Percentiles rank a stretch among this genome's conserved stretches.
Conservation (phyloP, 257 asterid genomes). For the Anisodus acutangulus region DNA sequence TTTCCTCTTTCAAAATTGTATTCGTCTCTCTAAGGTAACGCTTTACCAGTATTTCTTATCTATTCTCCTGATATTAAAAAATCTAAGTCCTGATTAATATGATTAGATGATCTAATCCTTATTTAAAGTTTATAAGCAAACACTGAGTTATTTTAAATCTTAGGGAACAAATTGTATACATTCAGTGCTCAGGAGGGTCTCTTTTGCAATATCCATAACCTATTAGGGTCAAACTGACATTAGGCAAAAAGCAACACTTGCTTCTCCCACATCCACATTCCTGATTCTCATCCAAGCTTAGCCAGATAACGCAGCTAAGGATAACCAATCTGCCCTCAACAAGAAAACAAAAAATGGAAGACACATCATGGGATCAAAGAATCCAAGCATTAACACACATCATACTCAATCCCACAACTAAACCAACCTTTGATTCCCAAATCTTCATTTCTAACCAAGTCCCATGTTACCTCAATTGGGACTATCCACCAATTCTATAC, state of each 20-base stretch:
- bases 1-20: neutral
- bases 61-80: neutral
- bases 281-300: neutral
- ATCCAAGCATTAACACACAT: slow-evolving; percentile 72
- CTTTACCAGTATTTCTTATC: neutral
- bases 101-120: neutral
- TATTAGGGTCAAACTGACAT: neutral
- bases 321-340: neutral
- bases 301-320: neutral
- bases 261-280: slow-evolving; percentile 20
- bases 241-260: neutral
- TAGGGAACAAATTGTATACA: neutral
- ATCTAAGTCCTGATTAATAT: neutral
- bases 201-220: neutral
- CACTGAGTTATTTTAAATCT: neutral
- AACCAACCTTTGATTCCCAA: slow-evolving; percentile 79
- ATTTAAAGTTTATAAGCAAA: neutral
- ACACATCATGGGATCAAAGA: slow-evolving; percentile 71
- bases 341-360: slow-evolving; percentile 51
- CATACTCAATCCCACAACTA: slow-evolving; percentile 62
- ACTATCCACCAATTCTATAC: slow-evolving; percentile 93
- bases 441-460: slow-evolving; percentile 68
- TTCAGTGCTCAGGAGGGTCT: neutral
- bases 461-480: slow-evolving; percentile 93
- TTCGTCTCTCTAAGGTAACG: neutral